Evolutionary conservation across 1,139 yeast genomes (phyloP).

Genomic region (Pneumocystis carinii): DNA sequence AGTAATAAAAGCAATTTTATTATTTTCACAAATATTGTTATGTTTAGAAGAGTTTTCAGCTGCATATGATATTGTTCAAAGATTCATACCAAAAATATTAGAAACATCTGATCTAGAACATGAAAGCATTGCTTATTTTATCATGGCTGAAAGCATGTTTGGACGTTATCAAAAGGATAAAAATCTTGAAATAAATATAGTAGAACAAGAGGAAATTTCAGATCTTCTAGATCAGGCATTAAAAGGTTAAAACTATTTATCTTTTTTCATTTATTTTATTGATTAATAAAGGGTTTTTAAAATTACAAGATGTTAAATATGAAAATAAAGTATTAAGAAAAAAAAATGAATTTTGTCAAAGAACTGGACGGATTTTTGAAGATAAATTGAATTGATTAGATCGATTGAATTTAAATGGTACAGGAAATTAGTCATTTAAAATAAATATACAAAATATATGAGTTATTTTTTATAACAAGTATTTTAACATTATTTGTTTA

Average conservation of each 20-base stretch:
- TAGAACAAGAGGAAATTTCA: not conserved
- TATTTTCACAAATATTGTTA: not conserved
- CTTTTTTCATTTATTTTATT: not conserved
- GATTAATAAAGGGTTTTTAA: constrained; percentile 7
- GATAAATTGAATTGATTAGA: not conserved
- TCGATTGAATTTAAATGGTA: not conserved
- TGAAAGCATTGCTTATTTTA: not conserved
- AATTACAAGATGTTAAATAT: constrained; percentile 9
- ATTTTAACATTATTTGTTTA: not conserved
- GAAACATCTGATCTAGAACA: not conserved
- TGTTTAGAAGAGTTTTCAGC: not conserved
- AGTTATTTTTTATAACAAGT: no score
- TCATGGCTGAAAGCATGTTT: not conserved
- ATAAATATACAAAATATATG: no score
- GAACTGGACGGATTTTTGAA: not conserved
- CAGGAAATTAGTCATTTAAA: not conserved
- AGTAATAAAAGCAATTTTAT: not conserved
- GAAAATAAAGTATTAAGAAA: not conserved
- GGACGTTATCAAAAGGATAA: not conserved
- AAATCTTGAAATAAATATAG: not conserved
- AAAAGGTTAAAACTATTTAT: not conserved
- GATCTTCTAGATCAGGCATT: not conserved
- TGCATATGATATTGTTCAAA: not conserved
- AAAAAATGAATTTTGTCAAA: not conserved
- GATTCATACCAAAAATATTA: not conserved